These are phyloP conservation scores for Hypoxylon perforatum DNA, from an alignment of 495 filamentous ascomycete genomes.

Conservation along the genomic window DNA sequence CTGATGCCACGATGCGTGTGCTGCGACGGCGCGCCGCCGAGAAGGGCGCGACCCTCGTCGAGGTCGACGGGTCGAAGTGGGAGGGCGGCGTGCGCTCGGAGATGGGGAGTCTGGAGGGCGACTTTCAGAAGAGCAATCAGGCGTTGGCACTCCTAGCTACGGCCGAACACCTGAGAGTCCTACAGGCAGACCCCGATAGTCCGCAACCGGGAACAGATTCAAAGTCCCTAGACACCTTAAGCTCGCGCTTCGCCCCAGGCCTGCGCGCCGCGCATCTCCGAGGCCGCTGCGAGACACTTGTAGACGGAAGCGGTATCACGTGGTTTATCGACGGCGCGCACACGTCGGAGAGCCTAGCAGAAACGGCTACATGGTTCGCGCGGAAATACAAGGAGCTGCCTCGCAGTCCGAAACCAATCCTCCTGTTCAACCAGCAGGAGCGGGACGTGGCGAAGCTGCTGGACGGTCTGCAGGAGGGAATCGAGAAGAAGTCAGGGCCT, in stretches of 20 bases:
- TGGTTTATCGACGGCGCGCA: slow-evolving; percentile 96
- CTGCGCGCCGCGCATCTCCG: slow-evolving; percentile 72
- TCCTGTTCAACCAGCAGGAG: slow-evolving; percentile 96
- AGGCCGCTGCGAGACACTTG: slow-evolving; percentile 79
- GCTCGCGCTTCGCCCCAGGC: slow-evolving; percentile 69
- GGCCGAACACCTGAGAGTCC: slow-evolving; percentile 50
- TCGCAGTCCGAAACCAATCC: slow-evolving; percentile 50
- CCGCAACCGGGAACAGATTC: background rate
- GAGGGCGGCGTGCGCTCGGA: slow-evolving; percentile 50
- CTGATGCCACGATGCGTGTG: slow-evolving; percentile 54
- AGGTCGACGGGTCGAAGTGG: slow-evolving; percentile 39
- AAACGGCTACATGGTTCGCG: slow-evolving; percentile 79
- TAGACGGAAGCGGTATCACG: slow-evolving; percentile 62
- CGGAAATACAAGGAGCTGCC: slow-evolving; percentile 49
- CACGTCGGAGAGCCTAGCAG: slow-evolving; percentile 80
- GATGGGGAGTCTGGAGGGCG: slow-evolving; percentile 46
- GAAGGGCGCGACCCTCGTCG: slow-evolving; percentile 48
- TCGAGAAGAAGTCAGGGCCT: slow-evolving; percentile 4
- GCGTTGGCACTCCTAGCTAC: slow-evolving; percentile 55
- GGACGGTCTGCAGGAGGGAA: slow-evolving; percentile 53
- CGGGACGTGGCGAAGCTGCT: slow-evolving; percentile 74
- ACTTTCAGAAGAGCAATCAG: slow-evolving; percentile 59
- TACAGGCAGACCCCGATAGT: slow-evolving; percentile 4
- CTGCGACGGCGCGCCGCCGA: slow-evolving; percentile 52
- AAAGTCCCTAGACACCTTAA: slow-evolving; percentile 40